Conservation (phyloP, 23 red algal species). For the Gracilariopsis chorda region DNA sequence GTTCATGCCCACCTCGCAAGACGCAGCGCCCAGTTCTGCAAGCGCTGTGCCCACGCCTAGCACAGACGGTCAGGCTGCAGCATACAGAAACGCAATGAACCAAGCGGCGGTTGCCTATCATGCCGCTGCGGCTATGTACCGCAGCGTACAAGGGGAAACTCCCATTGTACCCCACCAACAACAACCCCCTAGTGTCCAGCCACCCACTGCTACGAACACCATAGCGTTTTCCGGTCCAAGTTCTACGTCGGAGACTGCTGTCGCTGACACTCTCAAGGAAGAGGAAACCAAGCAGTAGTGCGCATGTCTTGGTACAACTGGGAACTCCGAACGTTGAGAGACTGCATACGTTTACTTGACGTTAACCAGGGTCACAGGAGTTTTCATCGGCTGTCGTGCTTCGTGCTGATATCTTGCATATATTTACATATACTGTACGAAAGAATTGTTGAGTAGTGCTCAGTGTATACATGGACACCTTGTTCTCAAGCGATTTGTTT, state of each 20-base stretch:
- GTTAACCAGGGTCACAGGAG: too few species aligned
- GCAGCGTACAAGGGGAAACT: conserved; percentile 50
- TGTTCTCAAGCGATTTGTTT: too few species aligned
- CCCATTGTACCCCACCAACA: conserved; percentile 5
- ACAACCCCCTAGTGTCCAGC: too few species aligned
- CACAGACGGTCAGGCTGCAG: neutral
- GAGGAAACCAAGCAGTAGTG: conserved; percentile 3
- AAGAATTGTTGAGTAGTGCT: too few species aligned
- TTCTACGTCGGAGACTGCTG: neutral
- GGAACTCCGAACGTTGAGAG: too few species aligned
- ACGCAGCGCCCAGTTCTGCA: neutral
- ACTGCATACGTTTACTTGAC: too few species aligned
- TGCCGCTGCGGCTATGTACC: conserved; percentile 52
- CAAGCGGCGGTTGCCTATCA: conserved; percentile 60
- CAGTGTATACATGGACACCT: too few species aligned
- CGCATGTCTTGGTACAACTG: too few species aligned
- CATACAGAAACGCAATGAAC: conserved; percentile 17
- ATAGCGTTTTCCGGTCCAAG: neutral
- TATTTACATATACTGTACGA: too few species aligned
- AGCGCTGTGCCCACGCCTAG: neutral
- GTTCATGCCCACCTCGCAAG: neutral
- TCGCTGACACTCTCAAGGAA: neutral
- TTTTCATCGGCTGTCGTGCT: too few species aligned
- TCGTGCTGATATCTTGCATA: too few species aligned
- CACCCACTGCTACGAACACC: neutral